These are phyloP conservation scores for Vanrija sp. DNA, from an alignment of 1,284 basidiomycete species.

Conservation along the genomic window DNA sequence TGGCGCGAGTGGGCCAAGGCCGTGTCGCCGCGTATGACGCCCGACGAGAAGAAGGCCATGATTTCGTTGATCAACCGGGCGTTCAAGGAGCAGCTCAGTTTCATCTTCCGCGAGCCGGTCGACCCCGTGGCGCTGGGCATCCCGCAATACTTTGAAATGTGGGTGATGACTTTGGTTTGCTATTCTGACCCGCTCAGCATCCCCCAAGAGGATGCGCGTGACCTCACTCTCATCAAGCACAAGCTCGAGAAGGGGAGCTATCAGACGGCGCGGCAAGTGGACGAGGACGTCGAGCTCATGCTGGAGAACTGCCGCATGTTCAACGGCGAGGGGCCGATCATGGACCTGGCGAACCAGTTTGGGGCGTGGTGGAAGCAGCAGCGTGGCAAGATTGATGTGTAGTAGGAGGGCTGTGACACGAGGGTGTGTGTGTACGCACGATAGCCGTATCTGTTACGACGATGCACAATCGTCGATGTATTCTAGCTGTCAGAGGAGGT, in stretches of 20 bases:
- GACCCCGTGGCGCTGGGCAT: slow-evolving; percentile 42
- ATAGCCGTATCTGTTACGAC: no score
- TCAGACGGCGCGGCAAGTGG: slow-evolving; percentile 32
- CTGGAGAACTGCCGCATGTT: slow-evolving; percentile 45
- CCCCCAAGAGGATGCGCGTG: slow-evolving; percentile 67
- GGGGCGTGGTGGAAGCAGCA: slow-evolving; percentile 39
- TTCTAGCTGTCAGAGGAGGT: no score
- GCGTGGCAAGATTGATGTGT: slow-evolving; percentile 34
- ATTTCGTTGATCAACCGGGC: slow-evolving; percentile 68
- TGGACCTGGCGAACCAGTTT: slow-evolving; percentile 34
- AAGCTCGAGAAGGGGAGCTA: slow-evolving; percentile 61
- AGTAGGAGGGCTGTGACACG: neutral
- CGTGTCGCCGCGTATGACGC: slow-evolving; percentile 68
- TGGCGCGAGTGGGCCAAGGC: slow-evolving; percentile 83
- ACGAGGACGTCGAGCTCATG: slow-evolving; percentile 46
- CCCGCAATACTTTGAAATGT: slow-evolving; percentile 46
- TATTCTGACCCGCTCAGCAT: slow-evolving; percentile 57
- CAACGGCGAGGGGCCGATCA: slow-evolving; percentile 39
- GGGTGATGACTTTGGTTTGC: slow-evolving; percentile 11
- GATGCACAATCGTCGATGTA: no score
- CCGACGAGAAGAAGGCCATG: slow-evolving; percentile 75
- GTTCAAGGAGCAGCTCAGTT: slow-evolving; percentile 67
- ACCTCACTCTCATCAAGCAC: slow-evolving; percentile 73
- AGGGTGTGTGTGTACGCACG: neutral
- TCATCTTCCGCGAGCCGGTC: slow-evolving; percentile 72